phyloP scores from a whole-genome alignment of 768 basidiomycete genomes.

The Brasilioporus rufonigricans region DNA sequence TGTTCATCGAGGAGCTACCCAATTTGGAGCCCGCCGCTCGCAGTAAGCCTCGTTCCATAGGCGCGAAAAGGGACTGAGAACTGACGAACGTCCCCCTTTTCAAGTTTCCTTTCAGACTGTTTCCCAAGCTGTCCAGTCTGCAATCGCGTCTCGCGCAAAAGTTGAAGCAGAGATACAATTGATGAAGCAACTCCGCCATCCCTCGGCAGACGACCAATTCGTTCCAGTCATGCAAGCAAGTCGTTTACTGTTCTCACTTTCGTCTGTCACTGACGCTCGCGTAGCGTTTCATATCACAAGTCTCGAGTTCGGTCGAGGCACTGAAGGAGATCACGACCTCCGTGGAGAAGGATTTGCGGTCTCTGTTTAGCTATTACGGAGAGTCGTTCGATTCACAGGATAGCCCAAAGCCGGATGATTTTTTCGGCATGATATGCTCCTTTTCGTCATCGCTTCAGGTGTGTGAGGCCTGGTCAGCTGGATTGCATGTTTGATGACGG shows the following conservation, averaged over 20 bases:
- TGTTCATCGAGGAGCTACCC: conserved; percentile 79
- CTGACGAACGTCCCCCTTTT: neutral
- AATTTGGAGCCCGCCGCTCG: conserved; percentile 81
- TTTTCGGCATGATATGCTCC: conserved; percentile 72
- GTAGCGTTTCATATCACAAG: conserved; percentile 35
- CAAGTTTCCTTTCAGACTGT: conserved; percentile 75
- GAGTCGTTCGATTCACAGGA: conserved; percentile 66
- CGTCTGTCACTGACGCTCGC: neutral
- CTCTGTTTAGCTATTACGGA: conserved; percentile 71
- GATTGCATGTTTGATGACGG: neutral
- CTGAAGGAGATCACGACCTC: conserved; percentile 57
- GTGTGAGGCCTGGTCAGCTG: neutral
- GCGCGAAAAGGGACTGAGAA: neutral
- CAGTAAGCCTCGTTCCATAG: conserved; percentile 40
- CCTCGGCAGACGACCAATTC: conserved; percentile 57
- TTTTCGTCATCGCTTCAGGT: conserved; percentile 77
- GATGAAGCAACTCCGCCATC: conserved; percentile 32
- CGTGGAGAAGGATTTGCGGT: conserved; percentile 59
- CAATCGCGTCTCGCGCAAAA: conserved; percentile 55
- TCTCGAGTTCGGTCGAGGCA: conserved; percentile 55
- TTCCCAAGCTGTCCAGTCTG: conserved; percentile 53
- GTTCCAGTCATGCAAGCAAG: conserved; percentile 66
- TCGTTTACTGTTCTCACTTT: neutral
- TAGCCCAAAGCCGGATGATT: conserved; percentile 73
- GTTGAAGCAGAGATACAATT: conserved; percentile 55